These are phyloP conservation scores for Boehmeria nivea DNA, from an alignment of 306 rosid genomes.

Conservation along the genomic window DNA sequence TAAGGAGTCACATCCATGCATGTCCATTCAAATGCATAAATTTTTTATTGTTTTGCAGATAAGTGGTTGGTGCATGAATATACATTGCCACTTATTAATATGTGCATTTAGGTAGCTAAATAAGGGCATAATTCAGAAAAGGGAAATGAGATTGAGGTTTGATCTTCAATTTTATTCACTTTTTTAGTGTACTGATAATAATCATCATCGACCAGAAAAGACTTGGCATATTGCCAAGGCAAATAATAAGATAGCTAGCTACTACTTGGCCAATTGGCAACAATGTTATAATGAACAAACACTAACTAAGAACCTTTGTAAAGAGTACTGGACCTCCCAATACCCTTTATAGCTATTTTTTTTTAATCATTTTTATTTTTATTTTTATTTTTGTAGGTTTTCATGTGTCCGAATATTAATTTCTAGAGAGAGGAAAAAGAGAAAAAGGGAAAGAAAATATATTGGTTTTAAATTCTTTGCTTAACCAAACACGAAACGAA, in stretches of 20 bases:
- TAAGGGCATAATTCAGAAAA: not conserved
- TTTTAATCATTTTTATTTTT: not conserved
- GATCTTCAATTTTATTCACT: conserved; percentile 23
- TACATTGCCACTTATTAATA: conserved; percentile 15
- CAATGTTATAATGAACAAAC: conserved; percentile 22
- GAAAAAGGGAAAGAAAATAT: not conserved
- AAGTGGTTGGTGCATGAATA: conserved; percentile 51
- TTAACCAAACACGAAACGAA: conserved; percentile 61
- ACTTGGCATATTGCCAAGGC: conserved; percentile 1
- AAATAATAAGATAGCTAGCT: not conserved
- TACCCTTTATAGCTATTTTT: conserved; percentile 16
- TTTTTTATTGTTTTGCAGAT: conserved; percentile 38
- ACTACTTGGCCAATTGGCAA: no score
- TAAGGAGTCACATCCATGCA: conserved; percentile 40
- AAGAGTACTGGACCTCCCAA: conserved; percentile 18
- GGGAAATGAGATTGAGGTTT: conserved; percentile 5
- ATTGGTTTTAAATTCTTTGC: conserved; percentile 30
- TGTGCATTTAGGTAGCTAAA: conserved; percentile 32
- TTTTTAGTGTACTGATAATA: not conserved
- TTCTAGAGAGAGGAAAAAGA: not conserved
- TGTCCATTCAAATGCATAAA: conserved; percentile 44
- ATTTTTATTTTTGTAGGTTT: not conserved
- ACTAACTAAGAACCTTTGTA: conserved; percentile 35
- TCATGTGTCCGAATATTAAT: conserved; percentile 5
- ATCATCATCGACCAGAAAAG: not conserved